Evolutionary conservation across 768 basidiomycete species (phyloP).

Genomic region (Mycena floridula): DNA sequence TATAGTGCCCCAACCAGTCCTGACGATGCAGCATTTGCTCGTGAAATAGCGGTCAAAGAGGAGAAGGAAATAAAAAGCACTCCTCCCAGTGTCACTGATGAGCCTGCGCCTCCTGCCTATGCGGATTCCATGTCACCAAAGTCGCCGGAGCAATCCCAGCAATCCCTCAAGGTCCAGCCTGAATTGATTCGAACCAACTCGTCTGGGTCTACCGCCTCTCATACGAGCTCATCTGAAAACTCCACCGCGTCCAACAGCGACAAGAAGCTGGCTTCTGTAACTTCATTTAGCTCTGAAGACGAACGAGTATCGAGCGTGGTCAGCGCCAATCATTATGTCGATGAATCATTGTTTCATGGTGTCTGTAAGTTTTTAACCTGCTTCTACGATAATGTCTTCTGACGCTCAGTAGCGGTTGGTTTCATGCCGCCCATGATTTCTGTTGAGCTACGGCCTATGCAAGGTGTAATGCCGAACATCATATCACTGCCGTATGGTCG

Average conservation of each 20-base stretch:
- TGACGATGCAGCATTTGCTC: slow-evolving; percentile 41
- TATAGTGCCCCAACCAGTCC: not conserved
- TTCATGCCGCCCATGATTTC: slow-evolving; percentile 56
- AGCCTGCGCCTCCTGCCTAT: slow-evolving; percentile 4
- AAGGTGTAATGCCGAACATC: slow-evolving; percentile 57
- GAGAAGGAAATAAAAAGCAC: slow-evolving; percentile 17
- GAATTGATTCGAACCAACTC: not conserved
- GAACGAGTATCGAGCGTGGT: slow-evolving; percentile 12
- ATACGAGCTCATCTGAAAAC: not conserved
- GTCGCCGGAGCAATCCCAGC: not conserved
- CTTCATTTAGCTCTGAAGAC: not conserved
- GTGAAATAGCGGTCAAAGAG: slow-evolving; percentile 30
- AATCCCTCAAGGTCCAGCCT: not conserved
- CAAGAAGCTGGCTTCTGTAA: not conserved
- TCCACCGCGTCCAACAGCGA: slow-evolving; percentile 6
- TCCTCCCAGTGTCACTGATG: slow-evolving; percentile 7
- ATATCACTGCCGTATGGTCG: slow-evolving; percentile 70
- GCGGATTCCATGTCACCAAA: slow-evolving; percentile 2
- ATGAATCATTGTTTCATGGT: slow-evolving; percentile 49
- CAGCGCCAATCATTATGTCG: slow-evolving; percentile 49
- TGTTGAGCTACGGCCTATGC: slow-evolving; percentile 38
- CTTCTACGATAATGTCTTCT: no score
- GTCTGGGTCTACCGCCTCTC: not conserved
- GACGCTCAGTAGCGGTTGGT: slow-evolving; percentile 52
- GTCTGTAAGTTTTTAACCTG: slow-evolving; percentile 65